phyloP scores from a whole-genome alignment of 2,329 filamentous ascomycete genomes.

The Cladosporium sp. region DNA sequence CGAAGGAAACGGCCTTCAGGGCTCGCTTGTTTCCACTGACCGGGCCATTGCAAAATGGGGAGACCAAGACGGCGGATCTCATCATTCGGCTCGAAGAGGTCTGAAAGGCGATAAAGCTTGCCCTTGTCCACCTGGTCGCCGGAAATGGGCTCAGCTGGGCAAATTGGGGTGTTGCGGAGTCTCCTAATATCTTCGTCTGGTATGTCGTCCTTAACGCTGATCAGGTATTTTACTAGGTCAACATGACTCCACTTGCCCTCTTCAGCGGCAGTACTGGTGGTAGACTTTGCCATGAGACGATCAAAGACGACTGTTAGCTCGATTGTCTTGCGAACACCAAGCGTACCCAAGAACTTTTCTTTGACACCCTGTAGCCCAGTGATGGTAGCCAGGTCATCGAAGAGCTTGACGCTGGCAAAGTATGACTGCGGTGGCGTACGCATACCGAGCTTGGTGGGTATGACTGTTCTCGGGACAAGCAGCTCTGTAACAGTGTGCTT shows the following conservation, averaged over 20 bases:
- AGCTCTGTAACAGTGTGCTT: slow-evolving; percentile 66
- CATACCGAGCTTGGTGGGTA: slow-evolving; percentile 92
- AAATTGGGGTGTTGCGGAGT: slow-evolving; percentile 75
- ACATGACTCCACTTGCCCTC: slow-evolving; percentile 80
- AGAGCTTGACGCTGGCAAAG: slow-evolving; percentile 89
- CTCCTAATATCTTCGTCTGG: slow-evolving; percentile 77
- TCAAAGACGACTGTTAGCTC: slow-evolving; percentile 93
- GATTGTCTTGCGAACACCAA: slow-evolving; percentile 93
- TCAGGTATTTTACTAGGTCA: slow-evolving; percentile 90
- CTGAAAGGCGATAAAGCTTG: slow-evolving; percentile 67
- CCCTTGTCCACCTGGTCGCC: slow-evolving; percentile 38
- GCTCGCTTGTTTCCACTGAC: slow-evolving; percentile 64
- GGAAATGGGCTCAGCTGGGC: slow-evolving; percentile 66
- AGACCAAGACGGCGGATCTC: slow-evolving; percentile 68
- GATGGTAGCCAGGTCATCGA: slow-evolving; percentile 87
- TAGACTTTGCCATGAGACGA: slow-evolving; percentile 67
- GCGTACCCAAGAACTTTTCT: slow-evolving; percentile 78
- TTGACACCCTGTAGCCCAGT: slow-evolving; percentile 76
- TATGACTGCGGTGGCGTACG: slow-evolving; percentile 81
- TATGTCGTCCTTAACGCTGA: slow-evolving; percentile 87
- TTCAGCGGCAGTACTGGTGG: slow-evolving; percentile 48
- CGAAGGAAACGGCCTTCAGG: slow-evolving; percentile 74
- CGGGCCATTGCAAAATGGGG: slow-evolving; percentile 81
- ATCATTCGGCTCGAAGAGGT: slow-evolving; percentile 79
- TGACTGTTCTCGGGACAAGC: slow-evolving; percentile 68